These are phyloP conservation scores for Lophiotrema nucula DNA, from an alignment of 495 filamentous ascomycete genomes.

Conservation along the genomic window DNA sequence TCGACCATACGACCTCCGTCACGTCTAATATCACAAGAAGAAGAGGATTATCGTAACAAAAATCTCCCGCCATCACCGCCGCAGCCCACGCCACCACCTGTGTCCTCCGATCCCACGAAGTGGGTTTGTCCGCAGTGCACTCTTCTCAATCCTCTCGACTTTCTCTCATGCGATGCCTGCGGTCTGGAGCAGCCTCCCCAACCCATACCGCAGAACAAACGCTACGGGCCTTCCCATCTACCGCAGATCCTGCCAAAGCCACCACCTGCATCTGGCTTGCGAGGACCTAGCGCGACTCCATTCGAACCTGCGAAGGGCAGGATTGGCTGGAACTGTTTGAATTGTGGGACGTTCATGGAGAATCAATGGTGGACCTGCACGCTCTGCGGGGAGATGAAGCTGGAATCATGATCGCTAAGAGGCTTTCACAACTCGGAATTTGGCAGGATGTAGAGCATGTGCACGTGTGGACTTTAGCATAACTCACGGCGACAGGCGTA, in stretches of 20 bases:
- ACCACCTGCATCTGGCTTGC: slow-evolving; percentile 19
- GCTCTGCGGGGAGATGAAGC: slow-evolving; percentile 44
- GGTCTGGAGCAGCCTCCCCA: slow-evolving; percentile 58
- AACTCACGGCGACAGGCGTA: too few relatives aligned
- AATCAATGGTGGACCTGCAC: slow-evolving; percentile 46
- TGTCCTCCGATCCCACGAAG: slow-evolving; percentile 36
- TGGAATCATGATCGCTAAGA: slow-evolving; percentile 30
- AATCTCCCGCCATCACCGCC: slow-evolving; percentile 2
- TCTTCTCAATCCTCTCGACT: slow-evolving; percentile 70
- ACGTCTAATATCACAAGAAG: slow-evolving; percentile 35
- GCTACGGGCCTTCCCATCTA: slow-evolving; percentile 19
- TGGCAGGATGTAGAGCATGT: too few relatives aligned
- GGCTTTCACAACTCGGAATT: too few relatives aligned
- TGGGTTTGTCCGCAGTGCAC: slow-evolving; percentile 85
- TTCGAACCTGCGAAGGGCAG: slow-evolving; percentile 25
- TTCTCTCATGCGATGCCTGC: slow-evolving; percentile 77
- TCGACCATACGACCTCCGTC: slow-evolving; percentile 26
- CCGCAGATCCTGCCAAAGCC: slow-evolving; percentile 7
- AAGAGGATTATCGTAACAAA: slow-evolving; percentile 18
- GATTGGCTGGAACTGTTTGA: slow-evolving; percentile 44
- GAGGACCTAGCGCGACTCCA: slow-evolving; percentile 18
- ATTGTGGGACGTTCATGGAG: slow-evolving; percentile 45
- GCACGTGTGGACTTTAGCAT: too few relatives aligned
- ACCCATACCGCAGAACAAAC: slow-evolving; percentile 23
- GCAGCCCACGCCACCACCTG: slow-evolving; percentile 23